Percentiles rank a stretch among this genome's conserved stretches.
Evolutionary conservation across 257 asterid genomes (phyloP).

Genomic region (Fraxinus cuspidata): DNA sequence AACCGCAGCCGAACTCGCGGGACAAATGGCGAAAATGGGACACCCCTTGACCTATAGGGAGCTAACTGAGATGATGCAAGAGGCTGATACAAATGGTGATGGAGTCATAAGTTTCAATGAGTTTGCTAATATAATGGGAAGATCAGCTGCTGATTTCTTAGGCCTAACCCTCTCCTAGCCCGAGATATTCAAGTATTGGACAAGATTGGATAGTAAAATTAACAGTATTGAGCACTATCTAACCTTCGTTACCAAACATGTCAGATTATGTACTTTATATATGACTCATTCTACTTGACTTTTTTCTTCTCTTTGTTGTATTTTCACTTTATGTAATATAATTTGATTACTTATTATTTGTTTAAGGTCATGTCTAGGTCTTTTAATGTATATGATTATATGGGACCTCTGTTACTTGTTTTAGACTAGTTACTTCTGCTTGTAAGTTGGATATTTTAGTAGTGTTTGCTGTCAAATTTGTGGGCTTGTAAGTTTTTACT

Average conservation of each 20-base stretch:
- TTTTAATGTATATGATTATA: neutral
- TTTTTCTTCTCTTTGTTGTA: neutral
- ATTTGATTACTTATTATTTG: neutral
- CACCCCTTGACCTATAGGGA: conserved; percentile 81
- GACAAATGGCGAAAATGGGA: conserved; percentile 91
- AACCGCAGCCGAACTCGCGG: conserved; percentile 85
- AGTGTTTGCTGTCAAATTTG: too few relatives aligned
- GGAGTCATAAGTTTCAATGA: conserved; percentile 78
- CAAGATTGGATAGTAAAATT: conserved; percentile 7
- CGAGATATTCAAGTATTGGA: neutral
- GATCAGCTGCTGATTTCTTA: conserved; percentile 67
- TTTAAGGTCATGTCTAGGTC: neutral
- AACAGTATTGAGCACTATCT: neutral
- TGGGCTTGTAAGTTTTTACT: too few relatives aligned
- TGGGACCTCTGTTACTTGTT: neutral
- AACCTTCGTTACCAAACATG: conserved; percentile 10
- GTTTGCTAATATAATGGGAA: conserved; percentile 69
- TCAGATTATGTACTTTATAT: neutral
- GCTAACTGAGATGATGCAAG: conserved; percentile 75
- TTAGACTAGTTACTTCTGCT: neutral
- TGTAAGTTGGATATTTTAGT: too few relatives aligned
- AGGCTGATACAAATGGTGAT: conserved; percentile 88
- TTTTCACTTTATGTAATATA: neutral
- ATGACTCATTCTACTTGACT: conserved; percentile 23
- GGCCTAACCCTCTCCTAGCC: conserved; percentile 47